A percentile compares a stretch with the other conserved stretches of the same genome.
Evolutionary conservation across 1,284 basidiomycete species (phyloP).

Genomic region (Irpex sp.): DNA sequence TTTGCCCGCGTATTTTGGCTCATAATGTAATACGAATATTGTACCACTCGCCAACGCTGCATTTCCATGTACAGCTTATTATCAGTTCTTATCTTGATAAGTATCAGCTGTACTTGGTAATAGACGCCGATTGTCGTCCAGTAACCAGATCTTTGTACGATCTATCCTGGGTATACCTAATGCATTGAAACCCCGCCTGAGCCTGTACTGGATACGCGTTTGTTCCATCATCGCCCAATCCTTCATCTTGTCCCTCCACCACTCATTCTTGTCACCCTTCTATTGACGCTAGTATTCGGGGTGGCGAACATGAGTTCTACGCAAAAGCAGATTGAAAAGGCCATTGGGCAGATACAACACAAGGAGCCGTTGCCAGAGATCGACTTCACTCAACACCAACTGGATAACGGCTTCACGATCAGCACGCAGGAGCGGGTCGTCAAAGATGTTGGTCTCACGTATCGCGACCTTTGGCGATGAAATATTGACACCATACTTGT

Average conservation of each 20-base stretch:
- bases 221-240: slow-evolving; percentile 6
- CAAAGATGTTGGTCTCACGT: slow-evolving; percentile 57
- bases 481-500: neutral
- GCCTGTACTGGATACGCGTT: slow-evolving; percentile 1
- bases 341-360: slow-evolving; percentile 71
- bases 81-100: neutral
- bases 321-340: slow-evolving; percentile 62
- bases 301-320: slow-evolving; percentile 26
- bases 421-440: slow-evolving; percentile 84
- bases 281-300: slow-evolving; percentile 13
- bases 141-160: neutral
- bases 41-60: neutral
- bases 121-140: neutral
- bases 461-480: neutral
- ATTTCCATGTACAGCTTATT: neutral
- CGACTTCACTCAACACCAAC: slow-evolving; percentile 86
- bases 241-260: slow-evolving; percentile 12
- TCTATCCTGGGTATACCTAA: neutral
- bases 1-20: slow-evolving; percentile 76
- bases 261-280: slow-evolving; percentile 11
- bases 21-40: slow-evolving; percentile 22
- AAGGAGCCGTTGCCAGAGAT: slow-evolving; percentile 64
- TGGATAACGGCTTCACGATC: slow-evolving; percentile 85
- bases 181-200: slow-evolving; percentile 15
- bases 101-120: neutral